Evolutionary conservation across 2,329 filamentous ascomycete species (phyloP).

Genomic region (Penicillium sp.): DNA sequence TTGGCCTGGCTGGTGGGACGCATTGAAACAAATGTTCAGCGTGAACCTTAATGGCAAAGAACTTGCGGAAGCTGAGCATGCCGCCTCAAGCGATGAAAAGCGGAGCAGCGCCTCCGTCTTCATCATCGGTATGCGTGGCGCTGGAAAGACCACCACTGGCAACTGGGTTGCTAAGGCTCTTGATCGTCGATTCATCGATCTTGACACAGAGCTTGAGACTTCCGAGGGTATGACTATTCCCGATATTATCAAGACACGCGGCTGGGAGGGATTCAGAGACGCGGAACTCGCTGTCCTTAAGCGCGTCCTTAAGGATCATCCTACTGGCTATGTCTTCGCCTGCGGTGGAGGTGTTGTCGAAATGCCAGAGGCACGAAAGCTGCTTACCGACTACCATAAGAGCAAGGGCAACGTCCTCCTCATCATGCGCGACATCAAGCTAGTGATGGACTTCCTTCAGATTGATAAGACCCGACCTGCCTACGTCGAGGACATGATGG

Average conservation of each 20-base stretch:
- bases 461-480: conserved; percentile 84
- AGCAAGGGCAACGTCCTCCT: conserved; percentile 75
- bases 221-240: conserved; percentile 68
- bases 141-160: conserved; percentile 89
- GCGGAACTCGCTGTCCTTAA: conserved; percentile 68
- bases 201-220: conserved; percentile 77
- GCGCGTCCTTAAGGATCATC: conserved; percentile 63
- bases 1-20: conserved; percentile 98
- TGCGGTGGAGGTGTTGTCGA: conserved; percentile 93
- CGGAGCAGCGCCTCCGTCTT: conserved; percentile 62
- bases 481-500: conserved; percentile 84
- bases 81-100: conserved; percentile 32
- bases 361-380: conserved; percentile 64
- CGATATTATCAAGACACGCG: conserved; percentile 66
- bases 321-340: conserved; percentile 72
- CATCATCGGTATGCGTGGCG: conserved; percentile 94
- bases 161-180: conserved; percentile 71
- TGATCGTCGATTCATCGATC: conserved; percentile 68
- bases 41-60: conserved; percentile 70
- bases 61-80: conserved; percentile 31
- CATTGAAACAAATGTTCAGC: conserved; percentile 66
- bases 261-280: conserved; percentile 81
- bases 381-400: conserved; percentile 64
- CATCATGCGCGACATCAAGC: conserved; percentile 76
- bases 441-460: conserved; percentile 80